Base-by-base conservation (phyloP, 1,284 basidiomycete genomes). In the Cryptococcus depauperatus region DNA sequence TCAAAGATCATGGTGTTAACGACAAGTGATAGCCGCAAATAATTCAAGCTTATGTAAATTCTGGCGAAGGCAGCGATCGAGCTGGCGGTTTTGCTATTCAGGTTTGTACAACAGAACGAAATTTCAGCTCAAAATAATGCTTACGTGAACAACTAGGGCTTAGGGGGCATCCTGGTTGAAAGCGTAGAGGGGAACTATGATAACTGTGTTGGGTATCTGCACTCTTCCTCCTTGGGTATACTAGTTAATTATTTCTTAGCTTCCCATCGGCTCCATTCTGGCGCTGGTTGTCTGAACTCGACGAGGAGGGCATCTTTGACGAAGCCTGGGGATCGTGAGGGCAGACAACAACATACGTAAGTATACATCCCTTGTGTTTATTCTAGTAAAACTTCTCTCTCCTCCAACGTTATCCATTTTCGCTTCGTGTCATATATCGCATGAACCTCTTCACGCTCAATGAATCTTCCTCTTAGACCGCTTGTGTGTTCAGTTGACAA, bases 51-150 rank as follows among this genome's bases (percentile, higher is more conserved):
- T 97, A 97, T 60, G 88, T 84, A 26, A 83, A 90, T 27, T 84
- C 79, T 43, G 85, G 83, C 1, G 93, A 98, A 69, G 93, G 93
- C 0, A 66, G 84, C 37, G 89, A 95, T 62, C 78, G 90, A 18
- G 92, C 92, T 0, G 93, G 92, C 4, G 93, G 93, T 0, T 97
- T 97, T 65, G 90, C 90, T 3, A 82, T 93, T 37, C 93, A 97
- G 76, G 88, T 87, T 14, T 10, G 34, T 35, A 10, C 11, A 14
- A 18, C 9, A 14, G 19, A 16, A 35, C 2, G 13, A 18, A 21
- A 11, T 10, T 21, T 21, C 34, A 18, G 19, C 10, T n/a, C 16
- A 18, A 14, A 18, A 18, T 35, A 35, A 37, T 10, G 13, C 34
- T 6, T 11, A 35, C 11, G 39, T 21, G 29, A 30, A 30, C n/a